Base-by-base conservation (phyloP, 2,329 filamentous ascomycete genomes). In the Neonectria faginata region DNA sequence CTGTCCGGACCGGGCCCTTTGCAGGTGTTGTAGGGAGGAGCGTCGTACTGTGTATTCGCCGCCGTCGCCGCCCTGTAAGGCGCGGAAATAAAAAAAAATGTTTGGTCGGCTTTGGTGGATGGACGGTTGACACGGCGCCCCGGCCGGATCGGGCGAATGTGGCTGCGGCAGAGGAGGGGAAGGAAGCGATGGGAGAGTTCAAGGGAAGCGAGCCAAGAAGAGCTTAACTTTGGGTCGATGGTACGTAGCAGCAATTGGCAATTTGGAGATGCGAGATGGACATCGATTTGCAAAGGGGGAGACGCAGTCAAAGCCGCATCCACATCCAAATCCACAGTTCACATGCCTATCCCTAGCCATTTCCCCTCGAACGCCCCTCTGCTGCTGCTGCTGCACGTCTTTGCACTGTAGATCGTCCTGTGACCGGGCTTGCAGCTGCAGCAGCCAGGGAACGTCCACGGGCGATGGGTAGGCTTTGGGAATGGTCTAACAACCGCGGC, bases 391-490 rank as follows among this genome's bases (percentile, higher is more conserved):
- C 33, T 39, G 36, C 36, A 39, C 16, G 14, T 39, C 36, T 25
- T 29, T 58, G 25, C 25, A 25, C 25, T 25, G 60, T 33, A 63
- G 60, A 63, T 63, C 60, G 44, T 50, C 41, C 33, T 52, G 48
- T 52, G 41, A 54, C 16, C 12, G 48, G 44, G 33, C 29, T 29
- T 51, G 53, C 42, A 52, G 48, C 47, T 39, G 29, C 48, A 58
- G 60, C 56, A 33, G 39, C 53, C 55, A 51, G 58, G 60, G 60
- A 50, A 29, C 48, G 22, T 36, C 55, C 42, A 54, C 60, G 60
- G 55, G 51, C 25, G 33, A 59, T 48, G 42, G 50, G 54, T 41
- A 55, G 50, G 55, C 44, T 58, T 63, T 63, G 55, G 60, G 60
- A 51, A 59, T 63, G 50, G 60, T 51, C 55, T 16, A 58, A 42